phyloP scores from a whole-genome alignment of 257 asterid species.

The Solanum clarkiae region DNA sequence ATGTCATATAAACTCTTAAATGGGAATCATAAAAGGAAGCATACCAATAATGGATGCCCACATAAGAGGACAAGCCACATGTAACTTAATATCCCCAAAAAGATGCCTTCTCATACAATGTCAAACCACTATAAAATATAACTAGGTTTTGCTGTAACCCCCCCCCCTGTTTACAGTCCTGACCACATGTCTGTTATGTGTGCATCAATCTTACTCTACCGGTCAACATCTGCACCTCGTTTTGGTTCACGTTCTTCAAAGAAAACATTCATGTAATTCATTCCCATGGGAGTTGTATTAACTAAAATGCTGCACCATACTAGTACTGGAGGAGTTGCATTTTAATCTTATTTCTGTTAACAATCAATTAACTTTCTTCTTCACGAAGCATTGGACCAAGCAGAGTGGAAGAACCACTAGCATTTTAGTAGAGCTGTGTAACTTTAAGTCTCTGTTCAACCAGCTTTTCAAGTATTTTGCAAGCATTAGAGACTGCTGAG shows the following conservation, averaged over 20 bases:
- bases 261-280: not conserved
- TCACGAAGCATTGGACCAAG: not conserved
- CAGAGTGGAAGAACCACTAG: not conserved
- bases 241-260: not conserved
- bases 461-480: not conserved
- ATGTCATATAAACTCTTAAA: not conserved
- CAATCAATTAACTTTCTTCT: not conserved
- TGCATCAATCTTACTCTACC: not conserved
- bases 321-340: not conserved
- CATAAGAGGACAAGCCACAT: not conserved
- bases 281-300: not conserved
- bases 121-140: not conserved
- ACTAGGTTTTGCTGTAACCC: not conserved
- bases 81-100: not conserved
- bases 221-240: not conserved
- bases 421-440: not conserved
- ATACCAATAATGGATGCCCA: not conserved
- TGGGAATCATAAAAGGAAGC: not conserved
- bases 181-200: not conserved
- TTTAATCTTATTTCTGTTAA: not conserved
- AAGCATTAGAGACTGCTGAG: not conserved
- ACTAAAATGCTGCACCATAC: not conserved
- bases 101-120: not conserved
- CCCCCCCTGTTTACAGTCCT: not conserved
- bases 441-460: not conserved